Base-by-base conservation (phyloP, 345 rosid species). In the Lepidium didymum region DNA sequence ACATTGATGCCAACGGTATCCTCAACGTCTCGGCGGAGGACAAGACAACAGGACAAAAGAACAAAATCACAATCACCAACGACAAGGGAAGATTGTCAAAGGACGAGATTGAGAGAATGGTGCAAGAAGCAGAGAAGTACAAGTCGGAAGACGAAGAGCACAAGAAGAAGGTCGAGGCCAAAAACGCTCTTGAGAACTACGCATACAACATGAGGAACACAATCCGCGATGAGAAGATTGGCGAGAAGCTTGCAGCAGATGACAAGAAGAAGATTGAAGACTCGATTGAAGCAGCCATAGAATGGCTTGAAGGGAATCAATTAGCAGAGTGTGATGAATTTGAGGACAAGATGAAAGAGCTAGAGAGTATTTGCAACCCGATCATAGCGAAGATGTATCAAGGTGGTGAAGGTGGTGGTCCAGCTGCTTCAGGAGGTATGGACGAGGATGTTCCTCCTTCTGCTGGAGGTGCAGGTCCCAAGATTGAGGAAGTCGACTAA, bases 231-330 rank as follows among this genome's bases (percentile, higher is more conserved):
- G 93, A 85, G 76, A 87, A 87, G 79, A 87, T 87, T 8, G 75
- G 87, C 0, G 82, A 81, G 37, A 87, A 87, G 78, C 85, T 87
- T 5, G 66, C 62, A 0, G 51, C 84, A 4, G 83, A 60, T 0
- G 90, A 85, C 61, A 87, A 86, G 86, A 84, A 87, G 81, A 87
- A 86, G 83, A 86, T 87, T 15, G 94, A 87, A 78, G 94, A 87
- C 34, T 80, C 91, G 0, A 84, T 87, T 10, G 94, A 87, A 36
- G 62, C 74, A n/a, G 84, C 88, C 44, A 85, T 87, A 34, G 84
- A 83, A 8, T 87, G 94, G 94, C 70, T 87, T 21, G 94, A 87
- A 34, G 74, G 69, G 13, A 87, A 87, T 62, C 91, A 75, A 49
- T 76, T 85, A 0, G 93, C 93, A 0, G 90, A 87, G 66, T 66